Conservation (phyloP, 164 flowering plant genomes). For the Vitis amurensis region DNA sequence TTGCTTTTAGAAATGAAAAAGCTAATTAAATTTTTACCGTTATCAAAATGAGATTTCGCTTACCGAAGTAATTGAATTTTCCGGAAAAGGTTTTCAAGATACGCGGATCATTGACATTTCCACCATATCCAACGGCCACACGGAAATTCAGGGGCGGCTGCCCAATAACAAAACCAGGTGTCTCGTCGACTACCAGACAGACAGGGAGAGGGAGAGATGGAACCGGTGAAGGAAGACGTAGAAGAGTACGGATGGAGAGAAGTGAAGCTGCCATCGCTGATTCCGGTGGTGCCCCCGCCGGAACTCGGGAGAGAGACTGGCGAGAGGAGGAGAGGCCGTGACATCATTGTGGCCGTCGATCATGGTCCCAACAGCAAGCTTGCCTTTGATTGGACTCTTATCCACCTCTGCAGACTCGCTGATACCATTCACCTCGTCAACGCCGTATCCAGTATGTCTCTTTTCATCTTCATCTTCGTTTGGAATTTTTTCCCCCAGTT, state of each 20-base stretch:
- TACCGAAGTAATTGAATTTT: too few relatives aligned
- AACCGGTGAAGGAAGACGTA: constrained; percentile 55
- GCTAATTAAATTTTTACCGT: too few relatives aligned
- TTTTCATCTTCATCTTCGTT: neutral
- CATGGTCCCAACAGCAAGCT: constrained; percentile 93
- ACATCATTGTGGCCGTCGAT: constrained; percentile 76
- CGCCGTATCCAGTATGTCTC: constrained; percentile 62
- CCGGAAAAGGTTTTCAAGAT: too few relatives aligned
- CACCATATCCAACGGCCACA: too few relatives aligned
- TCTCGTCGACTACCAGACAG: neutral
- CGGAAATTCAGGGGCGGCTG: too few relatives aligned
- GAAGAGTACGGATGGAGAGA: constrained; percentile 69
- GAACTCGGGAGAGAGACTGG: constrained; percentile 80
- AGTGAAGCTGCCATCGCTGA: constrained; percentile 59
- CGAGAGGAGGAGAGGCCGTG: constrained; percentile 77
- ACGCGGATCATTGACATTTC: too few relatives aligned
- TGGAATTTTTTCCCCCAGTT: neutral
- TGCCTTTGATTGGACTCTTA: constrained; percentile 90
- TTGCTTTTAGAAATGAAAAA: too few relatives aligned
- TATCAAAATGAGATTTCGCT: too few relatives aligned
- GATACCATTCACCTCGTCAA: constrained; percentile 85
- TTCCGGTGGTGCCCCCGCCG: constrained; percentile 53
- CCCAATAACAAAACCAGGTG: too few relatives aligned
- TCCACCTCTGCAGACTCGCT: constrained; percentile 78
- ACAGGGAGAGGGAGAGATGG: constrained; percentile 33